A percentile compares a stretch with the other conserved stretches of the same genome.
Evolutionary conservation across 768 basidiomycete genomes (phyloP).

Genomic region (Rhodotorula graminis): DNA sequence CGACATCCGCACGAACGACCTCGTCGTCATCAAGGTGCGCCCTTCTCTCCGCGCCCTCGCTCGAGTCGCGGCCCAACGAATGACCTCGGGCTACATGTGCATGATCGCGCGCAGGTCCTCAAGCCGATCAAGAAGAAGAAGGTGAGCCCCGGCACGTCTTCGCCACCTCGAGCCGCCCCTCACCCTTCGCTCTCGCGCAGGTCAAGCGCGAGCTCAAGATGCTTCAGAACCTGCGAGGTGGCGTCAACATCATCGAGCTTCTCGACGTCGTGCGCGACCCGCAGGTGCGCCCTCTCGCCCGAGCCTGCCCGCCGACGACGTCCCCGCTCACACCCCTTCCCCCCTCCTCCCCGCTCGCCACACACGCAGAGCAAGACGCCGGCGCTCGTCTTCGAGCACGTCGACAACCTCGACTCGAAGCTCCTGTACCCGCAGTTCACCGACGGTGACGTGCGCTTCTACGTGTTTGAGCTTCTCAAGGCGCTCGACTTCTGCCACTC

Average conservation of each 20-base stretch:
- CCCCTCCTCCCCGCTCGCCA: neutral
- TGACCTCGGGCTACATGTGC: no score
- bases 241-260: slow-evolving; percentile 87
- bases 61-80: no score
- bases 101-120: slow-evolving; percentile 56
- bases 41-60: no score
- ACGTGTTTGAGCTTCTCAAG: slow-evolving; percentile 95
- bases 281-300: slow-evolving; percentile 41
- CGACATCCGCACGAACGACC: slow-evolving; percentile 43
- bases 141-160: slow-evolving; percentile 55
- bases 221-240: slow-evolving; percentile 89
- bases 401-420: slow-evolving; percentile 98
- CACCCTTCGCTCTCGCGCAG: neutral
- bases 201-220: slow-evolving; percentile 99
- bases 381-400: slow-evolving; percentile 93
- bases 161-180: neutral
- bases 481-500: slow-evolving; percentile 97
- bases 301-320: no score
- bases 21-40: slow-evolving; percentile 58
- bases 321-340: no score
- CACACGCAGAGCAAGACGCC: slow-evolving; percentile 73
- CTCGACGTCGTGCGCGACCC: slow-evolving; percentile 95
- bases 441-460: slow-evolving; percentile 91
- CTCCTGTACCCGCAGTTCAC: slow-evolving; percentile 90
- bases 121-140: slow-evolving; percentile 99